Evolutionary conservation across 768 basidiomycete genomes (phyloP).

Genomic region (Termitomyces sp.): DNA sequence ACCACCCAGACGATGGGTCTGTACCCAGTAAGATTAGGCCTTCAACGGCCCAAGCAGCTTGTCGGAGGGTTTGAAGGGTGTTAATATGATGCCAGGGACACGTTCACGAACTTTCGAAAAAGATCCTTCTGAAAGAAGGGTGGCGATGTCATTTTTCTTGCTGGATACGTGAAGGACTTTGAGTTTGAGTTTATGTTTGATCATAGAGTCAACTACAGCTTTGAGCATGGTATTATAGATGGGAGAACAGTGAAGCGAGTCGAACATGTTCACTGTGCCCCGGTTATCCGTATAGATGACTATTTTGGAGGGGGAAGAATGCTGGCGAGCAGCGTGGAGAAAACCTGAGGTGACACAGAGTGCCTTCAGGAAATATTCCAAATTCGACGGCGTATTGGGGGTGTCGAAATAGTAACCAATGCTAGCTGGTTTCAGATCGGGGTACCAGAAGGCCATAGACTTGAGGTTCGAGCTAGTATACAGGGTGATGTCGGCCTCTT

Average conservation of each 20-base stretch:
- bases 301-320: neutral
- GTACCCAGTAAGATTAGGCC: neutral
- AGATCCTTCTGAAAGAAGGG: neutral
- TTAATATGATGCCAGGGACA: neutral
- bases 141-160: neutral
- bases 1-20: neutral
- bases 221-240: neutral
- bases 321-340: neutral
- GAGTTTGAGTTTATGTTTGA: neutral
- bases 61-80: neutral
- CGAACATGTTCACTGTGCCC: neutral
- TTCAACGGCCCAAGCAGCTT: neutral
- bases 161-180: neutral
- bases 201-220: neutral
- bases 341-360: slow-evolving; percentile 1
- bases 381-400: neutral
- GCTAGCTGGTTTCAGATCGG: neutral
- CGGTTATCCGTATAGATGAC: slow-evolving; percentile 1
- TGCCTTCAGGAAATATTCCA: neutral
- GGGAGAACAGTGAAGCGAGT: neutral
- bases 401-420: neutral
- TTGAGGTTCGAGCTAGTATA: neutral
- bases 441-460: neutral
- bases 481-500: neutral
- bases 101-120: neutral